Evolutionary conservation across 2,329 filamentous ascomycete species (phyloP), one percentile per base, ranked within the genome.

Genomic region (Arthroderma sp.): DNA sequence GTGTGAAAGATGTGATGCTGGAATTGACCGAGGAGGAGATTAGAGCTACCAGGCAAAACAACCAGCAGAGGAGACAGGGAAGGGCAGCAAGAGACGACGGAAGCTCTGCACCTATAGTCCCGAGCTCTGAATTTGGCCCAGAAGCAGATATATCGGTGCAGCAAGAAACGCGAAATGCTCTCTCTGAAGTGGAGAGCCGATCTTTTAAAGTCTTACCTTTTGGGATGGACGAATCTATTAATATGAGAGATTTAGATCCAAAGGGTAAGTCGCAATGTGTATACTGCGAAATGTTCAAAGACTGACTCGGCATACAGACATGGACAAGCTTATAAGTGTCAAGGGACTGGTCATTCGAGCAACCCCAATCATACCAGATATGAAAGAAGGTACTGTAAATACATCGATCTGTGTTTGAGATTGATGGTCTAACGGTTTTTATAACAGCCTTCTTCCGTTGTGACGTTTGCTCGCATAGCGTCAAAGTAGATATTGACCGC

Each of bases 291-390:
- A 33, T 3, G 10, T 10, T 42, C 11, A 38, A 8, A 7, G 42
- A 36, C 58, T 66, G 51, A 68, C 46, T 29, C 15, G 27, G 33
- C 15, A 4, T 38, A 7, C 54, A 75, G 86, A 96, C 58, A 94
- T 96, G 77, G 93, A 98, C 66, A 93, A 93, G 59, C 76, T 98
- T 52, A 82, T 98, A 53, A 86, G 82, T 53, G 82, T 98, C 65
- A 98, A 96, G 66, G 91, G 91, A 38, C 73, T 98, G 10, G 91
- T 98, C 49, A 98, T 98, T 57, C 81, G 91, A 50, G 84, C 91
- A 3, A 96, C 91, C 0, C 87, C 91, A 0, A 85, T 98, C 52
- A 96, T 98, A 52, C 91, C 91, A 0, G 91, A 98, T 57, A 98
- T 98, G 93, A 95, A 93, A 67, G 86, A 94, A 60, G 71, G 71